phyloP scores from a whole-genome alignment of 2,329 filamentous ascomycete genomes.

The Pyrenophora graminea region DNA sequence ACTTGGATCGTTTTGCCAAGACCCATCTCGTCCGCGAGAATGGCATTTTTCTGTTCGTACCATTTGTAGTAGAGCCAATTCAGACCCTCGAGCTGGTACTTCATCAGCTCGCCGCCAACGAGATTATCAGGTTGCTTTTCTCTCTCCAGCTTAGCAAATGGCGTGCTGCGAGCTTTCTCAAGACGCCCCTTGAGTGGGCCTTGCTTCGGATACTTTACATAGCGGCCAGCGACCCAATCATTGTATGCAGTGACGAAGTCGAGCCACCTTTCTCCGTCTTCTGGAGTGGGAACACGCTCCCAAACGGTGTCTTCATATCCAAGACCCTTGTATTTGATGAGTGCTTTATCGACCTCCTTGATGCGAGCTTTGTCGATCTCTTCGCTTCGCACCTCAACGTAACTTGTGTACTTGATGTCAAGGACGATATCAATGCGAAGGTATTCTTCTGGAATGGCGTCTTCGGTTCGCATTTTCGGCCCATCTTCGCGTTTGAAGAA shows the following conservation, averaged over 20 bases:
- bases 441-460: slow-evolving; percentile 87
- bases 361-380: slow-evolving; percentile 73
- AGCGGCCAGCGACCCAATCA: slow-evolving; percentile 80
- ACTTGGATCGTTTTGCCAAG: slow-evolving; percentile 97
- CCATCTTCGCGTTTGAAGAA: slow-evolving; percentile 74
- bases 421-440: slow-evolving; percentile 88
- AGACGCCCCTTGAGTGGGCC: slow-evolving; percentile 68
- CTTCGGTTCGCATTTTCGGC: slow-evolving; percentile 71
- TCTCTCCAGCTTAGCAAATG: slow-evolving; percentile 72
- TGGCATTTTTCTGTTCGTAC: slow-evolving; percentile 78
- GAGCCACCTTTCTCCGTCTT: slow-evolving; percentile 70
- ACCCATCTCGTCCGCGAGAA: slow-evolving; percentile 97
- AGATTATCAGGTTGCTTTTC: slow-evolving; percentile 74
- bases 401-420: slow-evolving; percentile 70
- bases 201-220: slow-evolving; percentile 65
- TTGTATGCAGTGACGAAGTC: slow-evolving; percentile 84
- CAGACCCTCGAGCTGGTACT: slow-evolving; percentile 87
- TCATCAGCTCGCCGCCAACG: slow-evolving; percentile 81
- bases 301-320: slow-evolving; percentile 89
- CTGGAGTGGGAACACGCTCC: slow-evolving; percentile 74
- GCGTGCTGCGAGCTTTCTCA: slow-evolving; percentile 64
- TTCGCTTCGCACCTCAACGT: slow-evolving; percentile 63
- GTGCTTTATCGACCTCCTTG: slow-evolving; percentile 70
- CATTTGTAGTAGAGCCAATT: slow-evolving; percentile 97
- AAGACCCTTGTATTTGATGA: slow-evolving; percentile 91